Conservation (phyloP, 768 basidiomycete genomes). For the Kwoniella dejecticola region DNA sequence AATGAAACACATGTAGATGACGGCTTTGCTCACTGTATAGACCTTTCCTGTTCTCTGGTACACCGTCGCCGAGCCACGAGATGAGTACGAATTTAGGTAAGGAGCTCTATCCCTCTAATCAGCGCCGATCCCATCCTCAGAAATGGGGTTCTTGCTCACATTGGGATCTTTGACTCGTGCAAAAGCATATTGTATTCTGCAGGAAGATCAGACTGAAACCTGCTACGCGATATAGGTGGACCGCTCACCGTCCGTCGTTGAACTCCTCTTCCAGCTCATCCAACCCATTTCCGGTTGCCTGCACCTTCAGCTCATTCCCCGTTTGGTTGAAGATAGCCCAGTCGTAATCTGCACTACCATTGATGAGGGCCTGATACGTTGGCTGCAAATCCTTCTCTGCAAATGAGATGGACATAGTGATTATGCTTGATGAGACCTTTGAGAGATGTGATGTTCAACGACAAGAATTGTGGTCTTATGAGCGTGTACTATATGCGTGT, state of each 20-base stretch:
- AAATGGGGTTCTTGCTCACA: slow-evolving; percentile 58
- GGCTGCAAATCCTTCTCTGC: slow-evolving; percentile 42
- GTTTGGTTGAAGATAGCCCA: slow-evolving; percentile 63
- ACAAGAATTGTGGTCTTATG: not conserved
- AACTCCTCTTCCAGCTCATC: slow-evolving; percentile 93
- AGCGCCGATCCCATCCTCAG: not conserved
- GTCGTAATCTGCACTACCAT: slow-evolving; percentile 41
- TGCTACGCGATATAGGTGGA: not conserved
- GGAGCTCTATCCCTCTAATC: slow-evolving; percentile 63
- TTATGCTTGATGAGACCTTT: not conserved
- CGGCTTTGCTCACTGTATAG: slow-evolving; percentile 64
- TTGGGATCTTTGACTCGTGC: slow-evolving; percentile 80
- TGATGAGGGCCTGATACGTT: slow-evolving; percentile 42
- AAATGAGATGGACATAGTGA: slow-evolving; percentile 49
- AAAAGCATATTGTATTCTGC: slow-evolving; percentile 96
- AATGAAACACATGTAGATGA: not conserved
- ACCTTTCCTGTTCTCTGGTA: slow-evolving; percentile 88
- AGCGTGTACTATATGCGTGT: not conserved
- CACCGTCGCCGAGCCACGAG: slow-evolving; percentile 97
- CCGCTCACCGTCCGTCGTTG: slow-evolving; percentile 77
- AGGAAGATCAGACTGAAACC: not conserved
- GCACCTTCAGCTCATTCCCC: slow-evolving; percentile 83
- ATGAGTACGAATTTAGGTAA: slow-evolving; percentile 91
- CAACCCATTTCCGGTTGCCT: slow-evolving; percentile 77
- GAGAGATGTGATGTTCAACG: not conserved